phyloP scores from a whole-genome alignment of 1,284 basidiomycete genomes.

The Sanguinoderma infundibulare region DNA sequence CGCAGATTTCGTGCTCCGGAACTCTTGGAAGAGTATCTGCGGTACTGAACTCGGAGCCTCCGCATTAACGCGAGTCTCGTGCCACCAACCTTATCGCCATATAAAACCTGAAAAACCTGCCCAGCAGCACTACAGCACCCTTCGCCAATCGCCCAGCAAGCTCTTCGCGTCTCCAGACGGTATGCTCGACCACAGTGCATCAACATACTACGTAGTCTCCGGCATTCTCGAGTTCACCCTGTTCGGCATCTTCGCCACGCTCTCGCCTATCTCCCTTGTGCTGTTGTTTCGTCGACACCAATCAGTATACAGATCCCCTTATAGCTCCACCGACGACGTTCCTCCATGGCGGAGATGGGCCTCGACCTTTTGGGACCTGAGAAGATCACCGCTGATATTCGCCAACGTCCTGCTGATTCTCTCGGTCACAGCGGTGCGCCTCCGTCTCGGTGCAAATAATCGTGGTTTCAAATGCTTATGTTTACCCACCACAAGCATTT shows the following conservation, averaged over 20 bases:
- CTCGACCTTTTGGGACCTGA: not conserved
- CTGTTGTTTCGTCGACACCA: not conserved
- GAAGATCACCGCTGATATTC: not conserved
- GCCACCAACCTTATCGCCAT: too few species aligned
- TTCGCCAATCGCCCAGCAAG: not conserved
- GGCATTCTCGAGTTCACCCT: conserved; percentile 3
- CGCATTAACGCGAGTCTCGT: too few species aligned
- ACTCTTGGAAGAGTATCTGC: too few species aligned
- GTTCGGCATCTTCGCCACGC: not conserved
- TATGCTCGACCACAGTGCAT: conserved; percentile 14
- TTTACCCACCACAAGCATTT: not conserved
- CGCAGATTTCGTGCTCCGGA: too few species aligned
- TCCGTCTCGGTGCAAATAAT: not conserved
- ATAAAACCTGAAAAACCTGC: too few species aligned
- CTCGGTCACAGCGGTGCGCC: not conserved
- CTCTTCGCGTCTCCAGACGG: not conserved
- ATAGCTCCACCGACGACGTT: not conserved
- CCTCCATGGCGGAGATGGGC: not conserved
- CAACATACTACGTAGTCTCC: not conserved
- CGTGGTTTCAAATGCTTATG: not conserved
- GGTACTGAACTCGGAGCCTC: too few species aligned
- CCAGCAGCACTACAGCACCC: too few species aligned
- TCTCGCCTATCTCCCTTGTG: not conserved
- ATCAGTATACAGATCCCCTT: not conserved
- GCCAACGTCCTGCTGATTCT: conserved; percentile 1